A percentile compares a stretch with the other conserved stretches of the same genome.
These are phyloP conservation scores for Scenedesmus sp. DNA, from an alignment of 163 green algal genomes.

Conservation along the genomic window DNA sequence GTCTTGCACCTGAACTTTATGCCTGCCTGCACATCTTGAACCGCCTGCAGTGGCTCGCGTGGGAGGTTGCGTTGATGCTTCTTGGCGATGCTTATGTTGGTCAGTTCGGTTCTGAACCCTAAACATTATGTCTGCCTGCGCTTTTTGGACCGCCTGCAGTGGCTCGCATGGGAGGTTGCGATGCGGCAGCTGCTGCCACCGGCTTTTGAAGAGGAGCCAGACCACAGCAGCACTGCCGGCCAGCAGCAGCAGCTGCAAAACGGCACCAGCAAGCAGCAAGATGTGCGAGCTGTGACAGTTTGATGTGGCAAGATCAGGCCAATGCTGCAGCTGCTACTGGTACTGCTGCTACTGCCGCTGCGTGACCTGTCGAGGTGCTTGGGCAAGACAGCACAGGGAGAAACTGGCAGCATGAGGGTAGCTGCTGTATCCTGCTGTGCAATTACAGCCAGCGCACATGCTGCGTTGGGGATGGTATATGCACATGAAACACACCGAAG, in stretches of 20 bases:
- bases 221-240: not conserved
- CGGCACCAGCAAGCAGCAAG: not conserved
- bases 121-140: not conserved
- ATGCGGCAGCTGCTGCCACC: constrained; percentile 50
- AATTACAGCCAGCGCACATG: too few species aligned
- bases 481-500: too few species aligned
- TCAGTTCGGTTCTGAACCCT: too few species aligned
- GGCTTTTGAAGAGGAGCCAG: not conserved
- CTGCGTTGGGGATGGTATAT: too few species aligned
- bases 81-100: constrained; percentile 39
- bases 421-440: too few species aligned
- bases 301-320: not conserved
- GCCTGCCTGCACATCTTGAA: too few species aligned
- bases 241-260: constrained; percentile 24
- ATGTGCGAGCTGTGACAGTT: too few species aligned
- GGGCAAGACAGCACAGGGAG: too few species aligned
- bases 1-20: too few species aligned
- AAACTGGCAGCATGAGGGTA: too few species aligned
- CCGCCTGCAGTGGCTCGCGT: not conserved
- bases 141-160: constrained; percentile 61
- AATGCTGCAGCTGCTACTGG: not conserved
- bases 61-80: not conserved
- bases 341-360: too few species aligned
- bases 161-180: constrained; percentile 86
- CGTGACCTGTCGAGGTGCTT: too few species aligned